These are phyloP conservation scores for Ajuga reptans DNA, from an alignment of 305 asterid genomes.

Conservation along the genomic window DNA sequence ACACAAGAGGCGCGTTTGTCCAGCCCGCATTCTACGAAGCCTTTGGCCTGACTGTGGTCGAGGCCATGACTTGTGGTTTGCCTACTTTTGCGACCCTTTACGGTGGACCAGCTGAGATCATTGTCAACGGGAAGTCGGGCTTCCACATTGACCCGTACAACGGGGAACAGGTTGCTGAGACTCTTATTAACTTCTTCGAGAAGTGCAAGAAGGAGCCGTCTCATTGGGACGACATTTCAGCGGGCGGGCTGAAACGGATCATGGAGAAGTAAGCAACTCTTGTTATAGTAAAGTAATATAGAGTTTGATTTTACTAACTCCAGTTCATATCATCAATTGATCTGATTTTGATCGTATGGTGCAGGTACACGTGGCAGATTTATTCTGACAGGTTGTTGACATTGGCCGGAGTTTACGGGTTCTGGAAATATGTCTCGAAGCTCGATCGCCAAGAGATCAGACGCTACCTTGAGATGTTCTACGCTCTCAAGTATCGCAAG, in stretches of 20 bases:
- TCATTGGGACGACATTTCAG: slow-evolving; percentile 54
- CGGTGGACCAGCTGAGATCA: slow-evolving; percentile 84
- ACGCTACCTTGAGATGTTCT: slow-evolving; percentile 70
- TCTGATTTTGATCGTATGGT: not conserved
- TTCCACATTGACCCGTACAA: slow-evolving; percentile 74
- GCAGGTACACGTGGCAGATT: slow-evolving; percentile 73
- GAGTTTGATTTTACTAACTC: not conserved
- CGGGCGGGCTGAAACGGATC: slow-evolving; percentile 56
- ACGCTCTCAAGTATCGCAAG: slow-evolving; percentile 46
- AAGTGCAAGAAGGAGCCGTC: slow-evolving; percentile 47
- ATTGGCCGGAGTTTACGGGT: slow-evolving; percentile 67
- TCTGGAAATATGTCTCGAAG: slow-evolving; percentile 63
- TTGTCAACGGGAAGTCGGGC: slow-evolving; percentile 61
- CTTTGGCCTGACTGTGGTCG: slow-evolving; percentile 68
- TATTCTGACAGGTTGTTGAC: slow-evolving; percentile 60
- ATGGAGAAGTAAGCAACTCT: slow-evolving; percentile 49
- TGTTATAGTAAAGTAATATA: not conserved
- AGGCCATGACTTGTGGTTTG: slow-evolving; percentile 72
- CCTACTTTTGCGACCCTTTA: slow-evolving; percentile 63
- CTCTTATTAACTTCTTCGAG: slow-evolving; percentile 52
- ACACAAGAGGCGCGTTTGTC: slow-evolving; percentile 57
- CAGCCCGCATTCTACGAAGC: slow-evolving; percentile 86
- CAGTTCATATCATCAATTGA: not conserved
- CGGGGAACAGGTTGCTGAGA: slow-evolving; percentile 51
- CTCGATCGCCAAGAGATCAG: slow-evolving; percentile 51